Evolutionary conservation across 768 basidiomycete genomes (phyloP).

Genomic region (Boletus sensibilis): DNA sequence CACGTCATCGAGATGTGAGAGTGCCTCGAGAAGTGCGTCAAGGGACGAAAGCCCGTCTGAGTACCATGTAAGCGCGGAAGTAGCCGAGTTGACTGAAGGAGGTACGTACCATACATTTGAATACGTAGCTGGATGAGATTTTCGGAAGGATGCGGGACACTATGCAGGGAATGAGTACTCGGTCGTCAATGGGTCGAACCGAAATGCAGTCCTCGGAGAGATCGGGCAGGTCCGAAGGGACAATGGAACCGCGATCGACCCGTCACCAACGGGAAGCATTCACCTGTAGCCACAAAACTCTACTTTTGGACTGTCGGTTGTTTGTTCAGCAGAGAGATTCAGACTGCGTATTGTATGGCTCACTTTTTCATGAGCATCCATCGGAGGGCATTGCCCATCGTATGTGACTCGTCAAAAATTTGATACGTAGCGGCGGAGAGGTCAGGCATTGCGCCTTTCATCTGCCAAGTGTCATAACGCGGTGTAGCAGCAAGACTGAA

Average conservation of each 20-base stretch:
- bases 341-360: conserved; percentile 23
- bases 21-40: conserved; percentile 71
- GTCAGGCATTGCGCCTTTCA: conserved; percentile 79
- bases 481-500: neutral
- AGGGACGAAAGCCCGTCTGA: conserved; percentile 86
- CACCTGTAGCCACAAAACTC: conserved; percentile 98
- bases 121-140: conserved; percentile 95
- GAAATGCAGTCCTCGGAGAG: neutral
- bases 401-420: conserved; percentile 92
- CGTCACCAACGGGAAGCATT: conserved; percentile 25
- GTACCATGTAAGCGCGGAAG: neutral
- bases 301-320: conserved; percentile 79
- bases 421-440: conserved; percentile 89
- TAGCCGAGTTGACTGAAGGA: neutral
- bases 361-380: conserved; percentile 99
- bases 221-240: conserved; percentile 1
- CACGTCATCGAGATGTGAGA: conserved; percentile 74
- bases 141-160: conserved; percentile 90
- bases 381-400: conserved; percentile 88
- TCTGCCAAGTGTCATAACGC: conserved; percentile 44
- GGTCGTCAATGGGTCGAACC: neutral
- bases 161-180: conserved; percentile 8
- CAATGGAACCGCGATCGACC: conserved; percentile 12
- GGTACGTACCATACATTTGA: conserved; percentile 93
- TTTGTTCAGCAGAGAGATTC: conserved; percentile 3